Evolutionary conservation across 2,329 filamentous ascomycete genomes (phyloP), one percentile per base, ranked within the genome.

Genomic region (Diaporthe vaccinii): DNA sequence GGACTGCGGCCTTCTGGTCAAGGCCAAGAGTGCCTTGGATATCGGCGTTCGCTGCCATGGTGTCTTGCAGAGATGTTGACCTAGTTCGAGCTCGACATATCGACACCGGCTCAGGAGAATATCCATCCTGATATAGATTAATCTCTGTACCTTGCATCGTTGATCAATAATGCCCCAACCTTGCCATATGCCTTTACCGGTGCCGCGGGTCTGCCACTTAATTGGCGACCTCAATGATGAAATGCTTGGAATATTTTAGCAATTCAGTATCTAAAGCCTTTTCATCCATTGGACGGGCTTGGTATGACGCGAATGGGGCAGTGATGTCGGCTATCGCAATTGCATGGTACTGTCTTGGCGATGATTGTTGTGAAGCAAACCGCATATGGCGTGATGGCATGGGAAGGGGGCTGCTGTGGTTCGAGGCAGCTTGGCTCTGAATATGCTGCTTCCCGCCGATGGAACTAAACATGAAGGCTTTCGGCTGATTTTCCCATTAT

Each of bases 181-280:
- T 25, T 51, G 44, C 31, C 62, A 68, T 36, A 39, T 53, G 28
- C 20, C 46, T 39, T 20, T 39, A 53, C 46, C 65, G 46, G 14
- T 51, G 65, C 65, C 31, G 31, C 4, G 65, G 62, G 65, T 68
- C 46, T 25, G 31, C 22, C 14, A 25, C 14, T 3, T 28, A 17
- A 68, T 68, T 68, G 65, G 65, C 22, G 34, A 39, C 46, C 65
- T 39, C 31, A 25, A 68, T 68, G 65, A 17, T 68, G 65, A 68
- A 68, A 68, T 68, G 22, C 62, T 53, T 68, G 62, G 62, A 51
- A 31, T 12, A 25, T 51, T 53, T 68, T 68, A 31, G 46, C 62
- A 68, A 68, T 68, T 10, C 5, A 36, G 17, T 25, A 25, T 51
- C 46, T 39, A 7, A 53, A 12, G 46, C 31, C 22, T 25, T 9